Evolutionary conservation across 352 stramenopile species (phyloP), one percentile per base, ranked within the genome.

Genomic region (Phytophthora pseudosyringae): DNA sequence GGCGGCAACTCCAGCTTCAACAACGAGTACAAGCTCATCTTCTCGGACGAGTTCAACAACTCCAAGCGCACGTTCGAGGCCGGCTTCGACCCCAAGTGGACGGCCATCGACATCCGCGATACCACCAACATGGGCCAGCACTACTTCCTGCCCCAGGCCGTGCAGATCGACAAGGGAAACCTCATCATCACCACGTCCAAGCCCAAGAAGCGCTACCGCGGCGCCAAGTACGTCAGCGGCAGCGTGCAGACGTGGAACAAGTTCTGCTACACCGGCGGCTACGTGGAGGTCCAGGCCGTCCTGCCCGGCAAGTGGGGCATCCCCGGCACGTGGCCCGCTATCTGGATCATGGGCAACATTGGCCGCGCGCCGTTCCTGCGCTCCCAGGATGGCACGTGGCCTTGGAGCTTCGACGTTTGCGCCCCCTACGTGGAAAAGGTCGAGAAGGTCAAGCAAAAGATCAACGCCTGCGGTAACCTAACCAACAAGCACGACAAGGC

Each of bases 331-430:
- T 99, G 97, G 97, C 97, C 97, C 0, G 97, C 97, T 43, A 94
- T 99, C 63, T 99, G 97, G 97, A 87, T 99, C 64, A 90, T 99
- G 69, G 97, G 97, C 31, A 99, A 99, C 82, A 75, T 99, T n/a
- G 97, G 96, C 11, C 81, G 97, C 35, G 96, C 97, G 0, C 97
- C 97, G 0, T 99, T 98, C 72, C 73, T 97, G 32, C 86, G 79
- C 2, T 98, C 90, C 1, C 95, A 97, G 44, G 96, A 98, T 33
- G 97, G 94, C 65, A 93, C 92, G 45, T 99, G 97, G 97, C 97
- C 97, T 0, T 99, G 97, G 95, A 98, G 89, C 68, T 99, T 98
- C 62, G 88, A 99, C 53, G 77, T 78, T 10, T 99, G 97, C 61
- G 75, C 75, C 7, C 81, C 82, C 3, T 90, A 67, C 36, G 57